Evolutionary conservation across 2,329 filamentous ascomycete genomes (phyloP).

Genomic region (Echinosphaeria canescens): DNA sequence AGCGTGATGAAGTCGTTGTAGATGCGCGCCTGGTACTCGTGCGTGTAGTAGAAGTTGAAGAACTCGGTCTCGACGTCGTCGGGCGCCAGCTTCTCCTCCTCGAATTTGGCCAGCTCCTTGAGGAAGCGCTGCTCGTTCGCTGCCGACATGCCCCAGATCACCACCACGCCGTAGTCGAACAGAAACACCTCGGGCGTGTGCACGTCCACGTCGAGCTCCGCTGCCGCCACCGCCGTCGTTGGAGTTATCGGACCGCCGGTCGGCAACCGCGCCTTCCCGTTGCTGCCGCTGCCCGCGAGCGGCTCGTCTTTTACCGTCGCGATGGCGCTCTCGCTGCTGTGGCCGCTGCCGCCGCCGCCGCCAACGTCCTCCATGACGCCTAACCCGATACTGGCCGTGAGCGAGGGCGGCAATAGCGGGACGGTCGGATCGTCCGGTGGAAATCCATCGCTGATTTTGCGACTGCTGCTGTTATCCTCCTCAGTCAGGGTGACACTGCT

Average conservation of each 20-base stretch:
- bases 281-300: slow-evolving; percentile 56
- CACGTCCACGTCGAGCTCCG: slow-evolving; percentile 69
- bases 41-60: slow-evolving; percentile 99
- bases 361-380: no score
- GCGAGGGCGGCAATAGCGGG: neutral
- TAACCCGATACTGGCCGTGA: no score
- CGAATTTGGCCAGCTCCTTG: slow-evolving; percentile 87
- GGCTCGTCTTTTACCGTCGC: no score
- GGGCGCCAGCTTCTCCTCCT: slow-evolving; percentile 67
- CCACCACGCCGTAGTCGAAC: slow-evolving; percentile 93
- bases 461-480: no score
- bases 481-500: no score
- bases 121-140: slow-evolving; percentile 77
- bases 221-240: slow-evolving; percentile 19
- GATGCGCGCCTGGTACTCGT: slow-evolving; percentile 93
- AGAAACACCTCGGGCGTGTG: slow-evolving; percentile 91
- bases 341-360: slow-evolving; percentile 9
- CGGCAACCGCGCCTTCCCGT: slow-evolving; percentile 79
- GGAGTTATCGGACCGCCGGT: no score
- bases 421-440: neutral
- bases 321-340: slow-evolving; percentile 7
- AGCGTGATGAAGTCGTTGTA: slow-evolving; percentile 99
- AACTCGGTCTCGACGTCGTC: slow-evolving; percentile 91
- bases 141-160: slow-evolving; percentile 96
- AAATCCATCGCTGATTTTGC: no score